phyloP scores from a whole-genome alignment of 805 yeast species.

The Wickerhamomyces ciferrii region DNA sequence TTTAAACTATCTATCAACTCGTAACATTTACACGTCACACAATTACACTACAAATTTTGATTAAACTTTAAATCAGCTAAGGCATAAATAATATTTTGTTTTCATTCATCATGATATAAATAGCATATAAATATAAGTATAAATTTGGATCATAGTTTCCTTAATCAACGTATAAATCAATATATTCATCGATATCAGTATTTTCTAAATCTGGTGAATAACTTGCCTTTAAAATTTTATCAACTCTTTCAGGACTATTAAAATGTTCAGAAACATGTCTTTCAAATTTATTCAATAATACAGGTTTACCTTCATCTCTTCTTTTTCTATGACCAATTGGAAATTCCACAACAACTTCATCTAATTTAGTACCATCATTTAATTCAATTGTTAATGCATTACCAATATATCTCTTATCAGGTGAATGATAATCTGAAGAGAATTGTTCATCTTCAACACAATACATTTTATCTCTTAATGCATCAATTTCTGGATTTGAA shows the following conservation, averaged over 20 bases:
- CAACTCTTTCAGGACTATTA: constrained; percentile 27
- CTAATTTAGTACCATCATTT: constrained; percentile 47
- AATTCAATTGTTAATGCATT: constrained; percentile 46
- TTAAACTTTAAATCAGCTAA: no score
- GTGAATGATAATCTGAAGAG: constrained; percentile 49
- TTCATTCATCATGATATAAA: no score
- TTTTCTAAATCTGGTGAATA: constrained; percentile 28
- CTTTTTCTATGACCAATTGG: constrained; percentile 57
- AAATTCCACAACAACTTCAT: constrained; percentile 48
- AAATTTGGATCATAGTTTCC: no score
- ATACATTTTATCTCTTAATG: constrained; percentile 46
- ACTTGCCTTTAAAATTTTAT: constrained; percentile 32
- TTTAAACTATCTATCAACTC: no score
- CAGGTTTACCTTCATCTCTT: constrained; percentile 56
- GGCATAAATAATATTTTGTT: no score
- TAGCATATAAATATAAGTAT: no score
- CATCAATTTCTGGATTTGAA: constrained; percentile 45
- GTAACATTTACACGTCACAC: no score
- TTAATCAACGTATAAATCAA: constrained; percentile 30
- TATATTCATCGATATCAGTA: constrained; percentile 42
- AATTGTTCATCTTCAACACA: constrained; percentile 46
- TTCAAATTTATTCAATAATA: constrained; percentile 44
- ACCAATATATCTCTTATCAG: constrained; percentile 52
- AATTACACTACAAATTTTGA: no score
- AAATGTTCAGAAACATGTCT: constrained; percentile 45